A percentile compares a stretch with the other conserved stretches of the same genome.
These are phyloP conservation scores for Neonectria magnoliae DNA, from an alignment of 2,329 filamentous ascomycete species.

Conservation along the genomic window DNA sequence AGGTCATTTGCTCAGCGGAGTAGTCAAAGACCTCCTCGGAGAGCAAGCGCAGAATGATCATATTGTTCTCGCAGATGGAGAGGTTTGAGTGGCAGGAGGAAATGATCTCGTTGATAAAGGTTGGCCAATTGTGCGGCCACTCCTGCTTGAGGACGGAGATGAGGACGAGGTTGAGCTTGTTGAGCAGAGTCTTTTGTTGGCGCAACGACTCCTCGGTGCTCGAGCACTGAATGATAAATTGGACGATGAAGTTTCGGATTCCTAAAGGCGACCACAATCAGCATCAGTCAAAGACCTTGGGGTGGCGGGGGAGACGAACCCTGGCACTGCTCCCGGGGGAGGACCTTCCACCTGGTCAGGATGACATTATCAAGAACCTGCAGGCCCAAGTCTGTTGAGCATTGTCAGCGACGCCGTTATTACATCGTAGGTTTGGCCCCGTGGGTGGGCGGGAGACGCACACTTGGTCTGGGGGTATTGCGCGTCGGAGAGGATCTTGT, in stretches of 20 bases:
- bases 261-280: slow-evolving; percentile 61
- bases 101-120: slow-evolving; percentile 99
- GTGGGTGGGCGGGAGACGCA: slow-evolving; percentile 56
- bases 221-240: slow-evolving; percentile 96
- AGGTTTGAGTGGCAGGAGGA: slow-evolving; percentile 94
- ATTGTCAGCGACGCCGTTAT: slow-evolving; percentile 39
- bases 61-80: slow-evolving; percentile 99
- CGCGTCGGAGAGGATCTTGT: slow-evolving; percentile 94
- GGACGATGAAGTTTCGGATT: slow-evolving; percentile 98
- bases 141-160: slow-evolving; percentile 99
- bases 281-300: slow-evolving; percentile 13
- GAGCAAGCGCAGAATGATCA: slow-evolving; percentile 93
- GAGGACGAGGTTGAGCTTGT: slow-evolving; percentile 97
- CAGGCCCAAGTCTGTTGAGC: slow-evolving; percentile 79
- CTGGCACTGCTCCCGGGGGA: slow-evolving; percentile 95
- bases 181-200: slow-evolving; percentile 87
- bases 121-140: slow-evolving; percentile 99
- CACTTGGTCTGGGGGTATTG: slow-evolving; percentile 97
- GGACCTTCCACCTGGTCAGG: slow-evolving; percentile 98
- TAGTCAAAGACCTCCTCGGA: slow-evolving; percentile 99
- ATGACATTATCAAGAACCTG: slow-evolving; percentile 99
- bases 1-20: slow-evolving; percentile 99
- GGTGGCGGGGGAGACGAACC: slow-evolving; percentile 57
- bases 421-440: neutral
- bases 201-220: slow-evolving; percentile 88